phyloP scores from a whole-genome alignment of 192 early-diverging fungal genomes.

The Entomortierella parvispora region DNA sequence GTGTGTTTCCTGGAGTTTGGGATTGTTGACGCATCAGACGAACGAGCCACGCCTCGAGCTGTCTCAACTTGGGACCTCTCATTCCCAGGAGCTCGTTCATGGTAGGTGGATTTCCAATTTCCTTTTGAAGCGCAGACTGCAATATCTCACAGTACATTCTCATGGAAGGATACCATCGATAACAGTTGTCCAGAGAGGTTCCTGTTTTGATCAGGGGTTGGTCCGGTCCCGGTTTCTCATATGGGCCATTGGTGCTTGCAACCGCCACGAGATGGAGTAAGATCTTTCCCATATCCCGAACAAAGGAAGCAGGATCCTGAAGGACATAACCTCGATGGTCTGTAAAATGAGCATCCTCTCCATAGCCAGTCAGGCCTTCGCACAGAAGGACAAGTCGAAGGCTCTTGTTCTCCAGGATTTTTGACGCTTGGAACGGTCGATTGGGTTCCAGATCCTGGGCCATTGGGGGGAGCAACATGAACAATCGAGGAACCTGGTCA shows the following conservation, averaged over 20 bases:
- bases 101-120: constrained; percentile 15
- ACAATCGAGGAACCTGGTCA: constrained; percentile 46
- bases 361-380: constrained; percentile 37
- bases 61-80: constrained; percentile 33
- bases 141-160: constrained; percentile 34
- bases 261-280: constrained; percentile 31
- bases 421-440: constrained; percentile 15
- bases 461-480: constrained; percentile 47
- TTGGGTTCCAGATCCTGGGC: constrained; percentile 17
- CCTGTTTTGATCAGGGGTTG: constrained; percentile 26
- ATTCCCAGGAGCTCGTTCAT: constrained; percentile 27
- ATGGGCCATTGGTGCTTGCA: constrained; percentile 26
- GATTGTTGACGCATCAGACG: constrained; percentile 16
- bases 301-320: constrained; percentile 14
- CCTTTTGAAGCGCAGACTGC: constrained; percentile 5
- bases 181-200: constrained; percentile 45
- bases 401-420: constrained; percentile 30
- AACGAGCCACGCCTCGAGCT: constrained; percentile 31
- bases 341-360: constrained; percentile 45
- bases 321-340: constrained; percentile 41
- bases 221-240: constrained; percentile 19
- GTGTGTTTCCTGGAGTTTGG: constrained; percentile 2
- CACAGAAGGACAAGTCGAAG: constrained; percentile 38
- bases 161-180: constrained; percentile 35
- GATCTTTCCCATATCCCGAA: constrained; percentile 41